phyloP scores from a whole-genome alignment of 1,139 yeast genomes.

The Barnettozyma hawaiiensis region DNA sequence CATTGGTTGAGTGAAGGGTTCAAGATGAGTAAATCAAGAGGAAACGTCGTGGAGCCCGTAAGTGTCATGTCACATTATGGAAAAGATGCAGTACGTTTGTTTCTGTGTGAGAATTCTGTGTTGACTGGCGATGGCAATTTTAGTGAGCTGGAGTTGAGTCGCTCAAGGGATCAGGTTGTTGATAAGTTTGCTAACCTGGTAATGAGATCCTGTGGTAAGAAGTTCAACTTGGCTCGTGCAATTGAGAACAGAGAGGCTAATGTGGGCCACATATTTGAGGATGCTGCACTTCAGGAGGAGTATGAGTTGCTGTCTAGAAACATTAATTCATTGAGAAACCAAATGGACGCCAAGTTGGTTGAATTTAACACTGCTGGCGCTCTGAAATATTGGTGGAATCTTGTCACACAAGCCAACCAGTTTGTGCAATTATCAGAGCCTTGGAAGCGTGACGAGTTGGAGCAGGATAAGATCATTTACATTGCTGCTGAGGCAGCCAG shows the following conservation, averaged over 20 bases:
- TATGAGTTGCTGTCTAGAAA: conserved; percentile 21
- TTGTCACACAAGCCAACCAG: conserved; percentile 57
- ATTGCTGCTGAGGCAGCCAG: conserved; percentile 69
- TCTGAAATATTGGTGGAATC: conserved; percentile 55
- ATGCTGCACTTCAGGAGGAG: conserved; percentile 10
- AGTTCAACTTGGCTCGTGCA: conserved; percentile 55
- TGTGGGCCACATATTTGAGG: conserved; percentile 14
- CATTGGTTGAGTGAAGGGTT: conserved; percentile 91
- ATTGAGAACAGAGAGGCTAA: conserved; percentile 18
- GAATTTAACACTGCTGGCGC: conserved; percentile 56
- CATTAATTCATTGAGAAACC: conserved; percentile 28
- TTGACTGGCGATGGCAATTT: conserved; percentile 77
- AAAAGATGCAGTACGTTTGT: conserved; percentile 69
- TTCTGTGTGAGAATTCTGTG: conserved; percentile 69
- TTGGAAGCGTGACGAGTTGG: conserved; percentile 39
- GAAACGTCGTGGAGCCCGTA: conserved; percentile 94
- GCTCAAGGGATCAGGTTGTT: conserved; percentile 60
- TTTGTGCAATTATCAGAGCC: conserved; percentile 58
- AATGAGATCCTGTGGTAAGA: conserved; percentile 65
- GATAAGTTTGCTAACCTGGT: conserved; percentile 82
- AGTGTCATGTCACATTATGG: conserved; percentile 57
- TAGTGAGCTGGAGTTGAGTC: conserved; percentile 50
- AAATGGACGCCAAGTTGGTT: conserved; percentile 40
- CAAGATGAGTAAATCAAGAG: conserved; percentile 90
- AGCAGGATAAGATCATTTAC: conserved; percentile 51